These are phyloP conservation scores for Porodaedalea pini DNA, from an alignment of 1,284 basidiomycete genomes.

Conservation along the genomic window DNA sequence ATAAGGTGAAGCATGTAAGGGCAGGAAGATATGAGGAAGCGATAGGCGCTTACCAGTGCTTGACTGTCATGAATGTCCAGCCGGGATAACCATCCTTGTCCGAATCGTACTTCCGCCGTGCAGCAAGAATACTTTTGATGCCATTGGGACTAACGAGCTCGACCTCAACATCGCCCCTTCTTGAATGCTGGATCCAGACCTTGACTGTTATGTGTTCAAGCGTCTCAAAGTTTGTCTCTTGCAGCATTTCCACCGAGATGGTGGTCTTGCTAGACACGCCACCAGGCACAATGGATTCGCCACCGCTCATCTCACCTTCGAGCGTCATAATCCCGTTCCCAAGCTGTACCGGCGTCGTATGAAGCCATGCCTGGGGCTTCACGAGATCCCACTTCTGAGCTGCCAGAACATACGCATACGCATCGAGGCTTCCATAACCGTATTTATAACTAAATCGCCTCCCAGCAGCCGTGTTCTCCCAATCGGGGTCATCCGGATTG, in stretches of 20 bases:
- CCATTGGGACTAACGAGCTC: conserved; percentile 85
- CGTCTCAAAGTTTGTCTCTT: conserved; percentile 75
- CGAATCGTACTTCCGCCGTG: conserved; percentile 66
- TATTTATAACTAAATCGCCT: conserved; percentile 95
- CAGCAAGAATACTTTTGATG: conserved; percentile 81
- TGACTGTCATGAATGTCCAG: conserved; percentile 98
- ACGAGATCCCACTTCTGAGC: conserved; percentile 84
- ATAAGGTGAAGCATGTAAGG: neutral
- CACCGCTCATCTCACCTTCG: conserved; percentile 55
- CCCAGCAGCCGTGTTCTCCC: conserved; percentile 83
- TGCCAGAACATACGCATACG: conserved; percentile 76
- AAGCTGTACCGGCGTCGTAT: conserved; percentile 69
- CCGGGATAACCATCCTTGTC: conserved; percentile 77
- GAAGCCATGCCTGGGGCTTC: conserved; percentile 92
- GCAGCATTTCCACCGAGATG: conserved; percentile 71
- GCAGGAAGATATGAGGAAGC: neutral
- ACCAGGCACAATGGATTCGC: conserved; percentile 59
- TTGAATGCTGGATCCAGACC: conserved; percentile 88
- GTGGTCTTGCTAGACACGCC: conserved; percentile 69
- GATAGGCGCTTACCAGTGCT: conserved; percentile 79
- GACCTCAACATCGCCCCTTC: conserved; percentile 92
- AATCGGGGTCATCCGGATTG: conserved; percentile 91
- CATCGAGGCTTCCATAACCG: conserved; percentile 90
- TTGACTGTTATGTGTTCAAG: conserved; percentile 92
- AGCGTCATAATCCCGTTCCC: conserved; percentile 57